Base-by-base conservation (phyloP, 2,329 filamentous ascomycete genomes). In the Rhytidhysteron rufulum region DNA sequence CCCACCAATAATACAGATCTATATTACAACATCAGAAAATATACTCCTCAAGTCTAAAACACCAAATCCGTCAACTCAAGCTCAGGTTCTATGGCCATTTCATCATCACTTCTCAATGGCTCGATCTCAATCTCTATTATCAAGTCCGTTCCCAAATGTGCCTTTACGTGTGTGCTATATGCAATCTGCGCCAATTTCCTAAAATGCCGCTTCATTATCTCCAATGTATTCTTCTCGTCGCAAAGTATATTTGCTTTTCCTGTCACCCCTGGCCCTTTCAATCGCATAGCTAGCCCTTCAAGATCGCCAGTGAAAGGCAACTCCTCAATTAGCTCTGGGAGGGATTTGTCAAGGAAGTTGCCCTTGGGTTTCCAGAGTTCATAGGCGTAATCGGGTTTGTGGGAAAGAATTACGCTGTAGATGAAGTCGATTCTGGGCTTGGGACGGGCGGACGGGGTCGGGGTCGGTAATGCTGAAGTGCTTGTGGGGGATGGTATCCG, bases 331-430 rank as follows among this genome's bases (percentile, higher is more conserved):
- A 44, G 32, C 22, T 41, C 27, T 18, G 15, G 18, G 17, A 44
- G 27, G 19, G 42, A 37, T 34, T 44, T 40, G 9, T 44, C 42
- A 29, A 33, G 24, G 27, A 44, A 44, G 9, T 34, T 30, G 20
- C 38, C 42, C 13, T 38, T 37, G 15, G 42, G 38, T 13, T 32
- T 22, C 42, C 42, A 44, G 4, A 9, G 4, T 30, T 36, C 38
- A 15, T 15, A 20, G 20, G 21, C 13, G 18, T 41, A 37, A 17
- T 37, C 15, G 3, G 42, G 42, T 20, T 27, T 13, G 9, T 29
- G 42, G 8, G 38, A 44, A 6, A 37, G 27, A 16, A 44, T 37
- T 3, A 41, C 27, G 16, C 22, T 22, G 37, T 41, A 44, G 38
- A 27, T 29, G 33, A 44, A 44, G 19, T 33, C 30, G 11, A 44